Evolutionary conservation across 441 rosid genomes (phyloP).

Genomic region (Euphorbia schlechtendalii): DNA sequence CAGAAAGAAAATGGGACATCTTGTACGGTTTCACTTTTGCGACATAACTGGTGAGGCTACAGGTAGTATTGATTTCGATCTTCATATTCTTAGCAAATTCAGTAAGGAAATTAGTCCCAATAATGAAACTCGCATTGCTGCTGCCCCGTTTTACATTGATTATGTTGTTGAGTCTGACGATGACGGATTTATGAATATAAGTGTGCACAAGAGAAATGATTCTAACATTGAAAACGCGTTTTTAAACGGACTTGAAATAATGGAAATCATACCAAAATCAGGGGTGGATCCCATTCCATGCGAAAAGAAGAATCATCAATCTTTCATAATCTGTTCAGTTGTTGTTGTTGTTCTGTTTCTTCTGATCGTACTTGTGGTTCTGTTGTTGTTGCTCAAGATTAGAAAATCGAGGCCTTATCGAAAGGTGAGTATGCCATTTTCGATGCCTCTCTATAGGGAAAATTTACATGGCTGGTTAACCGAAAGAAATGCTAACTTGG

Average conservation of each 20-base stretch:
- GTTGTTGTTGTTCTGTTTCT: neutral
- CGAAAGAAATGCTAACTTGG: neutral
- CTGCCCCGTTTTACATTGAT: conserved; percentile 17
- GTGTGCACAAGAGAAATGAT: conserved; percentile 4
- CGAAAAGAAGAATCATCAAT: conserved; percentile 5
- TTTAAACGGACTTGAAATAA: conserved; percentile 19
- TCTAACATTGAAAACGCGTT: conserved; percentile 3
- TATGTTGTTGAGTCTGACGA: conserved; percentile 11
- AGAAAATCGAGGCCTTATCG: neutral
- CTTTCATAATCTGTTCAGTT: neutral
- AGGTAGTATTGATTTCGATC: neutral
- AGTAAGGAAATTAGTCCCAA: conserved; percentile 7
- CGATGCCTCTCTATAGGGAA: neutral
- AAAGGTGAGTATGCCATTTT: neutral
- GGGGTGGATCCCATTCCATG: neutral
- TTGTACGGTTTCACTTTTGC: conserved; percentile 16
- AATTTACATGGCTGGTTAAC: neutral
- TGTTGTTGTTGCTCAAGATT: neutral
- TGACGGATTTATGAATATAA: conserved; percentile 11
- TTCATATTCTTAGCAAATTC: conserved; percentile 10
- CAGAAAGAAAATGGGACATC: conserved; percentile 8
- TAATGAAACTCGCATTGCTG: neutral
- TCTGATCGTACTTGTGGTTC: neutral
- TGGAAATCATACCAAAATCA: conserved; percentile 8
- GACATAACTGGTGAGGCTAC: neutral